phyloP scores from a whole-genome alignment of 371 early-diverging fungal species.

The Umbelopsis sp. region DNA sequence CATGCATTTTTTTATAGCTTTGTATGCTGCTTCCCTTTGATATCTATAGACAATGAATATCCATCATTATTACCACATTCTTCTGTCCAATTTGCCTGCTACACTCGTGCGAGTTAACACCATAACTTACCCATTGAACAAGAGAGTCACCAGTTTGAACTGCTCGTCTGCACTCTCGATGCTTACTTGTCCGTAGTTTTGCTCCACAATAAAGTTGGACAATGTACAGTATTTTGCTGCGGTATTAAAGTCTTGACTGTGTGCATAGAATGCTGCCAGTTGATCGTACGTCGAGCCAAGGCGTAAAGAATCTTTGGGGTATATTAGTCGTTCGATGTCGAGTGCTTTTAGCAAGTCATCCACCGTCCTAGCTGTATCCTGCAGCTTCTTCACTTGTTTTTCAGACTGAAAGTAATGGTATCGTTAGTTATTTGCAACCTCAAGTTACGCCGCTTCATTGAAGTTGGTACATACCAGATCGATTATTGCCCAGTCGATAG shows the following conservation, averaged over 20 bases:
- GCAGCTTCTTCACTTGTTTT: neutral
- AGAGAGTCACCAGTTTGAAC: conserved; percentile 34
- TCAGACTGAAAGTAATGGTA: too few relatives aligned
- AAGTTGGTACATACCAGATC: conserved; percentile 19
- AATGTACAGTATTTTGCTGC: conserved; percentile 25
- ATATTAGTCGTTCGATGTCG: conserved; percentile 20
- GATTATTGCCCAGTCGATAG: conserved; percentile 20
- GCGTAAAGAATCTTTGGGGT: conserved; percentile 20
- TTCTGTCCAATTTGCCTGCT: too few relatives aligned
- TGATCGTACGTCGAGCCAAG: conserved; percentile 32
- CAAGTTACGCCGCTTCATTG: neutral
- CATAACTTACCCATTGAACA: conserved; percentile 25
- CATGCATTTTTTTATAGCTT: conserved; percentile 22
- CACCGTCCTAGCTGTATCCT: neutral
- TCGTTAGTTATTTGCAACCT: too few relatives aligned
- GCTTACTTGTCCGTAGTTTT: conserved; percentile 31
- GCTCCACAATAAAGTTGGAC: conserved; percentile 27
- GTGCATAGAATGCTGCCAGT: conserved; percentile 25
- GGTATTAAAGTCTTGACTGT: conserved; percentile 9
- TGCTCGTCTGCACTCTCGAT: conserved; percentile 39
- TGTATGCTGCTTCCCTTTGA: conserved; percentile 22
- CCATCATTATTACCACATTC: neutral
- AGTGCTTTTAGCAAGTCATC: conserved; percentile 11
- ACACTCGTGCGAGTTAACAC: too few relatives aligned
- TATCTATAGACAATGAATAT: neutral